Evolutionary conservation across 129 eudicot species (phyloP).

Genomic region (Cynara cardunculus): DNA sequence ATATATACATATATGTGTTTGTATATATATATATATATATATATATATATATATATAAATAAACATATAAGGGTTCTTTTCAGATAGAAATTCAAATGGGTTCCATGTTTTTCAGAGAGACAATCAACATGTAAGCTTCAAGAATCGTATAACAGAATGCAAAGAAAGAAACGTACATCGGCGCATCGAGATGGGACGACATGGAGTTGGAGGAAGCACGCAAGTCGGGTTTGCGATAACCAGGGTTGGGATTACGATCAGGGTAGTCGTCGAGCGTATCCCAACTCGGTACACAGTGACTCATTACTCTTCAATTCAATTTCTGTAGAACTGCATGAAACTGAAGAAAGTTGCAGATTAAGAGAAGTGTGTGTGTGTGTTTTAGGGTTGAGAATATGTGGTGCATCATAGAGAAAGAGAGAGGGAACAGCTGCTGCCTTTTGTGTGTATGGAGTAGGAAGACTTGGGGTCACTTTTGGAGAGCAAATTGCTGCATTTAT

Average conservation of each 20-base stretch:
- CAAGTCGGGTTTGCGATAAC: background rate
- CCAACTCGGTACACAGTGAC: slow-evolving; percentile 82
- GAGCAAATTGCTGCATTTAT: slow-evolving; percentile 20
- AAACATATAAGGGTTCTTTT: background rate
- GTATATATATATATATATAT: no score
- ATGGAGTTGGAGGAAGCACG: slow-evolving; percentile 20
- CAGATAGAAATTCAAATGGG: background rate
- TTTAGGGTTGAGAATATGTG: slow-evolving; percentile 18
- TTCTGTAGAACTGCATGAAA: background rate
- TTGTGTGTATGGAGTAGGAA: slow-evolving; percentile 31
- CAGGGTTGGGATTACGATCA: background rate
- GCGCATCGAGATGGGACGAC: slow-evolving; percentile 20
- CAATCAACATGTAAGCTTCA: background rate
- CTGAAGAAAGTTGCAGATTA: background rate
- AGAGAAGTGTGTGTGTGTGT: background rate
- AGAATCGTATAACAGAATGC: background rate
- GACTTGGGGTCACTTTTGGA: slow-evolving; percentile 28
- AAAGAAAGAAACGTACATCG: slow-evolving; percentile 12
- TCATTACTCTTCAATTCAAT: slow-evolving; percentile 37
- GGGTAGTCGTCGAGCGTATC: slow-evolving; percentile 38
- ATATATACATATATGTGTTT: no score
- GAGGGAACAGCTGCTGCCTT: slow-evolving; percentile 34
- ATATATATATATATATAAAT: no score
- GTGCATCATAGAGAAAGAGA: slow-evolving; percentile 16
- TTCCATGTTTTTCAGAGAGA: background rate